A percentile compares a stretch with the other conserved stretches of the same genome.
phyloP scores from a whole-genome alignment of 768 basidiomycete species.

The Tulasnella sp. region DNA sequence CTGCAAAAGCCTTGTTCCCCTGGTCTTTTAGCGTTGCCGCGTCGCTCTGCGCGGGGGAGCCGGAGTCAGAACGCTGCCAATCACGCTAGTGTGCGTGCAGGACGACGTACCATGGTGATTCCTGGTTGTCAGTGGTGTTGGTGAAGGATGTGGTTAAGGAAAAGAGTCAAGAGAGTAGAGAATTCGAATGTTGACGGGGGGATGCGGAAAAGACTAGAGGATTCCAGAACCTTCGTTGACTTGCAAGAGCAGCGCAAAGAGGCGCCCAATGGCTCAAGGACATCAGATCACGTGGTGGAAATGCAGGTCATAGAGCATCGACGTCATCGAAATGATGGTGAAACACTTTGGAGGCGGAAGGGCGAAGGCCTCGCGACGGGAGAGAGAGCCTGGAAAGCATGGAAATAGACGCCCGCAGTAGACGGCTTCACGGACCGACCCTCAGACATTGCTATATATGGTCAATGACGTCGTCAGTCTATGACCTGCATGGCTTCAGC shows the following conservation, averaged over 20 bases:
- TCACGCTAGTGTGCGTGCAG: background rate
- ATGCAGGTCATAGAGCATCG: background rate
- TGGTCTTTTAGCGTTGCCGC: conserved; percentile 73
- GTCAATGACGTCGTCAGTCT: background rate
- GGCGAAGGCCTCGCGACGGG: conserved; percentile 8
- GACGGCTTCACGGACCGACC: background rate
- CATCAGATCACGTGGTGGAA: background rate
- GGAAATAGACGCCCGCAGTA: background rate
- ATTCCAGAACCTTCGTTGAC: conserved; percentile 1
- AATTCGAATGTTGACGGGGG: background rate
- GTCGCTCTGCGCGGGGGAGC: conserved; percentile 34
- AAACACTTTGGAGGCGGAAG: background rate
- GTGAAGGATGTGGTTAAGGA: background rate
- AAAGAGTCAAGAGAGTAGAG: background rate
- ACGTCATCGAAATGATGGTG: background rate
- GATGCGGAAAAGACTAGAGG: background rate
- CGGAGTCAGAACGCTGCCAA: background rate
- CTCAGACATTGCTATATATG: background rate
- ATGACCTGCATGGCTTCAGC: background rate
- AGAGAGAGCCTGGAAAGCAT: background rate
- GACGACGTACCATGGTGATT: background rate
- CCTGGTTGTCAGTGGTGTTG: background rate
- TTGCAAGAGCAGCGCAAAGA: background rate
- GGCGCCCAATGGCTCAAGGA: background rate
- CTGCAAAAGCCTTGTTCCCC: conserved; percentile 93